These are phyloP conservation scores for Stellera chamaejasme DNA, from an alignment of 345 rosid species.

Conservation along the genomic window DNA sequence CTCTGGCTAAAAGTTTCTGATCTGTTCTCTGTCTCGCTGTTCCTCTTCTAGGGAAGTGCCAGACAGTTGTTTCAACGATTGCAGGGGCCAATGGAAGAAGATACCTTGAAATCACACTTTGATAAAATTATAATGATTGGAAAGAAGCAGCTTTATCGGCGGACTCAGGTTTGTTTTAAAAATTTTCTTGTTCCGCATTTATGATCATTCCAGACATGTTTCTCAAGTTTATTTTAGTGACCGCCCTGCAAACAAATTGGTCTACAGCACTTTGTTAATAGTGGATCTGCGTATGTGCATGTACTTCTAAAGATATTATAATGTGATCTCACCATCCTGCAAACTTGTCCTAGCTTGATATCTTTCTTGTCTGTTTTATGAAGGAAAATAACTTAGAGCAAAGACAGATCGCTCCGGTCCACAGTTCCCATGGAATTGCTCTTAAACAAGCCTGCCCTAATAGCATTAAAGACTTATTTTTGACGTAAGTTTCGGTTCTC, in stretches of 20 bases:
- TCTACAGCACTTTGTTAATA: too few relatives aligned
- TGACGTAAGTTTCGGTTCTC: conserved; percentile 46
- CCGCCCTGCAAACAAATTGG: too few relatives aligned
- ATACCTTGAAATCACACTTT: conserved; percentile 81
- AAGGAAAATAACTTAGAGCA: conserved; percentile 73
- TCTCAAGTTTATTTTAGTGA: neutral
- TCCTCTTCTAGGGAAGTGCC: conserved; percentile 74
- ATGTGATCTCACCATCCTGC: neutral
- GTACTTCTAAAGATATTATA: too few relatives aligned
- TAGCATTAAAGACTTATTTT: conserved; percentile 56
- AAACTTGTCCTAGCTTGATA: conserved; percentile 5
- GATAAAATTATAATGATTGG: conserved; percentile 70
- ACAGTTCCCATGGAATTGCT: conserved; percentile 72
- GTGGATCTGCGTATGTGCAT: too few relatives aligned
- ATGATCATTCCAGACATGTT: neutral
- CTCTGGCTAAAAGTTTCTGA: conserved; percentile 1
- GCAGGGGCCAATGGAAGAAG: conserved; percentile 93
- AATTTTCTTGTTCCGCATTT: neutral
- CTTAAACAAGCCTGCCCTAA: conserved; percentile 83
- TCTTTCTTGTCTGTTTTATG: conserved; percentile 14
- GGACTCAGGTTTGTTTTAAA: conserved; percentile 51
- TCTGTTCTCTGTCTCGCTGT: conserved; percentile 14
- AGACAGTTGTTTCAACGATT: conserved; percentile 85
- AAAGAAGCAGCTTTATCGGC: conserved; percentile 48
- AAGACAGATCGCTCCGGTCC: conserved; percentile 58